phyloP scores from a whole-genome alignment of 345 rosid genomes.

The Melaleuca quinquenervia region DNA sequence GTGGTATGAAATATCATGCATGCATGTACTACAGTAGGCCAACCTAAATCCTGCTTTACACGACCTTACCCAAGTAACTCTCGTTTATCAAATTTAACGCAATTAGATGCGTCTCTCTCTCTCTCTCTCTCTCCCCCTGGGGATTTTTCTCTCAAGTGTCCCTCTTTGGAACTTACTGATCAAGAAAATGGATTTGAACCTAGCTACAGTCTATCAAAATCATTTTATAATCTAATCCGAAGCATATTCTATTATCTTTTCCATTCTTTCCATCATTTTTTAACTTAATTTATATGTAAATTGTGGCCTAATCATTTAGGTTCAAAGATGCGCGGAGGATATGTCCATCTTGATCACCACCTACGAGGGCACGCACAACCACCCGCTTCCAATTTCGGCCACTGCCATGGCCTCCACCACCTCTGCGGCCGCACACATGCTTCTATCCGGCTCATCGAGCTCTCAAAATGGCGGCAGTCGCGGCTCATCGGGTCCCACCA shows the following conservation, averaged over 20 bases:
- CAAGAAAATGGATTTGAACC: background rate
- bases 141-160: background rate
- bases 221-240: background rate
- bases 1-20: background rate
- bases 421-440: constrained; percentile 88
- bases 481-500: background rate
- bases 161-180: background rate
- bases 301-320: constrained; percentile 22
- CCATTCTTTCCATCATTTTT: background rate
- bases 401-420: constrained; percentile 98
- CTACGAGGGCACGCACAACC: constrained; percentile 94
- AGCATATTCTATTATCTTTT: background rate
- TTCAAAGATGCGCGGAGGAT: constrained; percentile 82
- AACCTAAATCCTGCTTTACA: background rate
- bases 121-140: background rate
- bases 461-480: background rate
- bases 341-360: constrained; percentile 80
- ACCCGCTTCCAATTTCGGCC: constrained; percentile 78
- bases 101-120: background rate
- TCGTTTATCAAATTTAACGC: background rate
- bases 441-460: constrained; percentile 48
- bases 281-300: background rate
- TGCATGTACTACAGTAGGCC: background rate
- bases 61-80: background rate
- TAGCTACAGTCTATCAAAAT: background rate